phyloP scores from a whole-genome alignment of 495 filamentous ascomycete genomes.

The Apodospora peruviana region DNA sequence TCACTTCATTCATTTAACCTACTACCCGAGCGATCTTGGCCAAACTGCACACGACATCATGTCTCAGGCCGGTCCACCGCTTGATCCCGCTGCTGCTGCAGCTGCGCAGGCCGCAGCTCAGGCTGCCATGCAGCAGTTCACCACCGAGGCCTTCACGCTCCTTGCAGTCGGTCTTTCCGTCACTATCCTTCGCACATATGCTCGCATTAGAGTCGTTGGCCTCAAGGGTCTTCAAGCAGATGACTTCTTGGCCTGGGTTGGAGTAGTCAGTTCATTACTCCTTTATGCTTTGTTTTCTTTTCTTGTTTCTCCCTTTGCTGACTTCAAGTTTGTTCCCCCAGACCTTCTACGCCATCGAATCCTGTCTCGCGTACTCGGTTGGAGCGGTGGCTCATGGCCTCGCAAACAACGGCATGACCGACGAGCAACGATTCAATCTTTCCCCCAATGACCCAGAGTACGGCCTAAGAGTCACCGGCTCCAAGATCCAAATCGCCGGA shows the following conservation, averaged over 20 bases:
- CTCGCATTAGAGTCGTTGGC: slow-evolving; percentile 30
- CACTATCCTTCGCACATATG: slow-evolving; percentile 30
- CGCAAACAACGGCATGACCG: slow-evolving; percentile 53
- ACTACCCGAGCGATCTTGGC: no score
- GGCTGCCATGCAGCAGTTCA: slow-evolving; percentile 26
- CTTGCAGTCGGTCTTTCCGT: slow-evolving; percentile 33
- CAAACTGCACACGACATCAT: no score
- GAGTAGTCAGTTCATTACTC: slow-evolving; percentile 25
- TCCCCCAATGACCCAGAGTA: slow-evolving; percentile 38
- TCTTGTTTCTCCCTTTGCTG: not conserved
- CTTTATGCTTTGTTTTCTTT: no score
- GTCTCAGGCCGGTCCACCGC: no score
- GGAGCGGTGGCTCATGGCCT: slow-evolving; percentile 22
- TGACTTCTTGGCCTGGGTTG: slow-evolving; percentile 37
- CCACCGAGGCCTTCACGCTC: slow-evolving; percentile 42
- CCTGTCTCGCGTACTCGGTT: slow-evolving; percentile 27
- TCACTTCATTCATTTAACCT: no score
- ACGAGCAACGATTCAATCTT: slow-evolving; percentile 37
- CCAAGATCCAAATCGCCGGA: slow-evolving; percentile 51
- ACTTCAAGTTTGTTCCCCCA: slow-evolving; percentile 8
- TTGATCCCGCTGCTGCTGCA: slow-evolving; percentile 22
- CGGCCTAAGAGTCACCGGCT: slow-evolving; percentile 45
- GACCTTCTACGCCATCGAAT: slow-evolving; percentile 34
- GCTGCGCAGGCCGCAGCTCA: slow-evolving; percentile 27
- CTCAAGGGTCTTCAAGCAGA: slow-evolving; percentile 27